Evolutionary conservation across 768 basidiomycete species (phyloP), one percentile per base, ranked within the genome.

Genomic region (Mycena maculata): DNA sequence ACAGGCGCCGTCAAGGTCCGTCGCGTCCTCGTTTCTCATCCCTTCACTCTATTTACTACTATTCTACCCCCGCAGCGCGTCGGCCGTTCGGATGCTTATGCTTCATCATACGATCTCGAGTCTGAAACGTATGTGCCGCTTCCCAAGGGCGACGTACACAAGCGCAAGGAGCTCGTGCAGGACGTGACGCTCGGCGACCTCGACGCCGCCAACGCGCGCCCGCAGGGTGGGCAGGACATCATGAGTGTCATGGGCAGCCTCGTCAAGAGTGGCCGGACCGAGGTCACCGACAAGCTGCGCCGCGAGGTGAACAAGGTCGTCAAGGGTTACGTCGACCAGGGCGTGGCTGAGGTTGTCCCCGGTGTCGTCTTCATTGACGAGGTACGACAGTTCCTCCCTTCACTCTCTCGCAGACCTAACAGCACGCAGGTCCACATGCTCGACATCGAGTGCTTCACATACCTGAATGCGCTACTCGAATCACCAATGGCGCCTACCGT

Each of bases 361-460:
- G 98, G 98, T 4, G 97, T 99, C 5, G 91, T 99, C 16, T 99
- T 99, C 79, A 96, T 99, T 67, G 98, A 99, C 76, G 98, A 99
- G 88, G 97, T 98, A 54, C 55, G 41, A 25, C 12, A 13, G 25
- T 42, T 62, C 54, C 52, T 23, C 33, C 47, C 25, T 67, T 42
- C 33, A 39, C 33, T 25, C 42, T 22, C 45, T 50, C 56, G 56
- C 25, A 13, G 3, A 41, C 20, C 28, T 28, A 20, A 16, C 16
- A 28, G 42, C 2, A 36, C 20, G 25, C 73, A 98, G 96, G 97
- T 99, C 25, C 98, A 99, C 81, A 99, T 99, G 97, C 90, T 99
- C 66, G 98, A 99, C 78, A 96, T 99, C 74, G 98, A 99, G 78
- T 98, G 96, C 78, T 99, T 99, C 83, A 98, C 98, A 6, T 99